These are phyloP conservation scores for Pseudogymnoascus sp. DNA, from an alignment of 2,329 filamentous ascomycete species.

Conservation along the genomic window DNA sequence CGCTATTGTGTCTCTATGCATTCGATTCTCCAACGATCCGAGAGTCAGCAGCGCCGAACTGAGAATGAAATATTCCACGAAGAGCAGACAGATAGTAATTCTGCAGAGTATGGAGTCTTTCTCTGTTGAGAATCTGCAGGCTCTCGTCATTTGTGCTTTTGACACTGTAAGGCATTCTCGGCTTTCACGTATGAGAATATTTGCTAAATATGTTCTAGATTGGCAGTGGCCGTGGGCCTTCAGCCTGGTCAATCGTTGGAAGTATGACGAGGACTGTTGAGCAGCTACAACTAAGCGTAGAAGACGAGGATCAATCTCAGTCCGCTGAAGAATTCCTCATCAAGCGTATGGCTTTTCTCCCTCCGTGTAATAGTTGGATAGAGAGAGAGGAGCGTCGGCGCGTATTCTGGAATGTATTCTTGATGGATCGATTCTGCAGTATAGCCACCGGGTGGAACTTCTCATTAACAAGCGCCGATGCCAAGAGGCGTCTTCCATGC, in stretches of 20 bases:
- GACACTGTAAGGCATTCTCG: conserved; percentile 21
- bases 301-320: conserved; percentile 21
- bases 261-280: conserved; percentile 30
- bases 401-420: conserved; percentile 31
- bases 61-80: conserved; percentile 17
- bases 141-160: conserved; percentile 29
- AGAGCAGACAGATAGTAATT: conserved; percentile 22
- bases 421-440: conserved; percentile 31
- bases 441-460: conserved; percentile 30
- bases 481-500: conserved; percentile 28
- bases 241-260: conserved; percentile 29
- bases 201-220: conserved; percentile 18
- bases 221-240: conserved; percentile 27
- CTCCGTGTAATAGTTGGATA: conserved; percentile 24
- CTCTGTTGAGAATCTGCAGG: conserved; percentile 29
- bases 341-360: conserved; percentile 30
- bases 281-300: conserved; percentile 26
- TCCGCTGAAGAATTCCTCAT: conserved; percentile 25
- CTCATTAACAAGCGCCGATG: conserved; percentile 28
- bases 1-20: conserved; percentile 21
- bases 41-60: conserved; percentile 14
- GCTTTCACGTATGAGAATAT: not conserved
- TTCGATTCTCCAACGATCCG: conserved; percentile 17
- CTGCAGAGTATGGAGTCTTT: conserved; percentile 28
- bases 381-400: conserved; percentile 30